Evolutionary conservation across 2,329 filamentous ascomycete species (phyloP), one percentile per base, ranked within the genome.

Genomic region (Atkinsonella hypoxylon): DNA sequence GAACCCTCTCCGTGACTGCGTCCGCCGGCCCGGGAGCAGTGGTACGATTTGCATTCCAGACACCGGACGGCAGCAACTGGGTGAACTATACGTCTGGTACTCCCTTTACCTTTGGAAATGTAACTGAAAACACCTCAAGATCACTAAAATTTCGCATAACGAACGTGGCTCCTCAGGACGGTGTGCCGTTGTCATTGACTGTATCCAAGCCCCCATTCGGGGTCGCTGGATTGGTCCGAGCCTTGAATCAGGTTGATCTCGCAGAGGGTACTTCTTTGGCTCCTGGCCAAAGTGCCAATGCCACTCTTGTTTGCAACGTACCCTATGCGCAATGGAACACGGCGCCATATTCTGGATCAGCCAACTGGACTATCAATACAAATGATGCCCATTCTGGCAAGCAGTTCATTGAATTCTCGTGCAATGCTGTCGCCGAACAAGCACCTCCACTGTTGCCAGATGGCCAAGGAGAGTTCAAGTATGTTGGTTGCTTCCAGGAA

Each of bases 161-260:
- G 36, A 82, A 81, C 58, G 67, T 61, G 2, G 77, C 74, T 4
- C 61, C 67, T 0, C 47, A 62, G 0, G 72, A 72, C 2, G 70
- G 70, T 6, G 70, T 75, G 12, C 63, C 64, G 1, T 67, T 81
- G 1, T 76, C 73, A 0, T 62, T 81, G 13, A 81, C 78, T 0
- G 76, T 82, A 2, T 82, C 78, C 0, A 82, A 82, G 58, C 77
- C 78, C 4, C 79, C 79, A 0, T 80, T 77, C 49, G 77, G 76
- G 13, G 67, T 77, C 2, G 56, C 64, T n/a, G 74, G 76, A 2
- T 71, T 81, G 20, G 70, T 82, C 39, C 68, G 70, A 18, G 74
- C 77, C 0, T 69, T 67, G 12, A 82, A 81, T 58, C 69, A 74
- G 17, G 67, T 79, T 9, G 78, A 81, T 45, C 70, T 82, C 1